Evolutionary conservation across 305 asterid genomes (phyloP).

Genomic region (Fraxinus nigra): DNA sequence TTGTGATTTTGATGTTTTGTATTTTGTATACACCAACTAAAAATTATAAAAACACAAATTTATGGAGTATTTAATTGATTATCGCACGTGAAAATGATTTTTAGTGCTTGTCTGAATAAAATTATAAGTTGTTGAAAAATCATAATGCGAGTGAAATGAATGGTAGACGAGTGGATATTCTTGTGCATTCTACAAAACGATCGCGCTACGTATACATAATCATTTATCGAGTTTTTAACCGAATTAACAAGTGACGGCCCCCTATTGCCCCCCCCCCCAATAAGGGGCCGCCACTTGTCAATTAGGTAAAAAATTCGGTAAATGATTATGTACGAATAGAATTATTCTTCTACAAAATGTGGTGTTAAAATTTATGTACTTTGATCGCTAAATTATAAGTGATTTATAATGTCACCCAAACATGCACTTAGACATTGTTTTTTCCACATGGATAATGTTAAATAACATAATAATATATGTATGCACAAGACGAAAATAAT

Average conservation of each 20-base stretch:
- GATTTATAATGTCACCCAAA: neutral
- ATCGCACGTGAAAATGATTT: neutral
- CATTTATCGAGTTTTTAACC: too few species aligned
- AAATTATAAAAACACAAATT: neutral
- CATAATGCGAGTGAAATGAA: neutral
- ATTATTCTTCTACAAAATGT: too few species aligned
- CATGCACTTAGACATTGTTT: neutral
- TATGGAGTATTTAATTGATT: neutral
- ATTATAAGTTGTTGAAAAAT: neutral
- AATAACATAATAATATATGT: too few species aligned
- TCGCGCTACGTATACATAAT: too few species aligned
- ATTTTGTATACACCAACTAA: neutral
- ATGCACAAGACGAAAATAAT: neutral
- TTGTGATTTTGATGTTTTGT: neutral
- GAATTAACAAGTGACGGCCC: too few species aligned
- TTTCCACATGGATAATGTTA: neutral
- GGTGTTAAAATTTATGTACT: neutral
- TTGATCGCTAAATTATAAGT: neutral
- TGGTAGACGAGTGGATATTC: neutral
- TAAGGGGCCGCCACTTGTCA: too few species aligned
- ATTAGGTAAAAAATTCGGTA: too few species aligned
- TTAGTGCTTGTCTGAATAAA: neutral
- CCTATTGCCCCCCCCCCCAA: too few species aligned
- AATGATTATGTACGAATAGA: too few species aligned
- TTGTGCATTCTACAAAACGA: neutral